Conservation (phyloP, 1,284 basidiomycete species). For the Mycocalia duriaeana region DNA sequence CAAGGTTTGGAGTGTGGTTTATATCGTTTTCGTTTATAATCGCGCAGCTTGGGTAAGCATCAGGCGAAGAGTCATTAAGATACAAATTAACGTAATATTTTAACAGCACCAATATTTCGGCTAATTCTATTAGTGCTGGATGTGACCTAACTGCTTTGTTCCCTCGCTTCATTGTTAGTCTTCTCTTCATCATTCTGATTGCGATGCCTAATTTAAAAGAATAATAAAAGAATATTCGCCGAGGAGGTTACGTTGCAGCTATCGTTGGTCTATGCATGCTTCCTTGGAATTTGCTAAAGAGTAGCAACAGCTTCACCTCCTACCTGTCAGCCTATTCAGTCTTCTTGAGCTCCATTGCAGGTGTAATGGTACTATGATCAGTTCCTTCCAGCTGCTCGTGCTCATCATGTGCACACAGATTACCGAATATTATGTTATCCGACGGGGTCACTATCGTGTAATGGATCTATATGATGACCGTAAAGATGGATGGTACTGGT, state of each 20-base stretch:
- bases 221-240: slow-evolving; percentile 62
- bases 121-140: slow-evolving; percentile 82
- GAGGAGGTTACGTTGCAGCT: slow-evolving; percentile 77
- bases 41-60: slow-evolving; percentile 44
- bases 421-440: slow-evolving; percentile 77
- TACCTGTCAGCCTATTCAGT: slow-evolving; percentile 85
- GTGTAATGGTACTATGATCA: slow-evolving; percentile 79
- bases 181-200: neutral
- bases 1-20: slow-evolving; percentile 72
- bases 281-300: slow-evolving; percentile 79
- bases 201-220: neutral
- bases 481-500: slow-evolving; percentile 69
- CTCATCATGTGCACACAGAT: too few species aligned
- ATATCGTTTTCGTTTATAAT: slow-evolving; percentile 74
- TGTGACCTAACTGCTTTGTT: slow-evolving; percentile 80
- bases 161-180: slow-evolving; percentile 67
- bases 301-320: slow-evolving; percentile 73
- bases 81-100: slow-evolving; percentile 2
- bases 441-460: slow-evolving; percentile 68
- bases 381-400: too few species aligned
- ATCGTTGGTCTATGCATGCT: slow-evolving; percentile 71
- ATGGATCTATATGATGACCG: slow-evolving; percentile 64
- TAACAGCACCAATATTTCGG: slow-evolving; percentile 71
- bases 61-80: slow-evolving; percentile 5
- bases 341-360: slow-evolving; percentile 77